Percentiles rank a stretch among this genome's conserved stretches.
These are phyloP conservation scores for Rutstroemia sp. DNA, from an alignment of 2,329 filamentous ascomycete genomes.

Conservation along the genomic window DNA sequence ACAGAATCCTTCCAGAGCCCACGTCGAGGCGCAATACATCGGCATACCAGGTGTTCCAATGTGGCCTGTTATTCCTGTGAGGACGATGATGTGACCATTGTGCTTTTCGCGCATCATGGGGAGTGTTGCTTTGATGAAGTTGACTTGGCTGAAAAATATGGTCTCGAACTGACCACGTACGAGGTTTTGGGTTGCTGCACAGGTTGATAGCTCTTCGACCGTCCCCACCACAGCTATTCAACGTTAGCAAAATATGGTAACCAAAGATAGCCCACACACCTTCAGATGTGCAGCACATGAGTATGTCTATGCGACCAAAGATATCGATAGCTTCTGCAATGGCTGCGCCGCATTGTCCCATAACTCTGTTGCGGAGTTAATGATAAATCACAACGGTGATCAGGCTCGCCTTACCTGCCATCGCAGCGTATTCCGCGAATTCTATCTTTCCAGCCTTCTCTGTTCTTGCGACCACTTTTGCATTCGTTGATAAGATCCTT, in stretches of 20 bases:
- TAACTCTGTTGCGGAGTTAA: conserved; percentile 23
- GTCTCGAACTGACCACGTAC: conserved; percentile 89
- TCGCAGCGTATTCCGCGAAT: conserved; percentile 60
- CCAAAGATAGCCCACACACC: conserved; percentile 38
- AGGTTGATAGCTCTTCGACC: conserved; percentile 80
- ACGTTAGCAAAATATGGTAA: neutral
- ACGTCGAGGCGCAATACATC: conserved; percentile 86
- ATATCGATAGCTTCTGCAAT: conserved; percentile 78
- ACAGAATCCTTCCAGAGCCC: conserved; percentile 93
- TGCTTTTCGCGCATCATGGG: conserved; percentile 72
- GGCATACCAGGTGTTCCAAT: conserved; percentile 87
- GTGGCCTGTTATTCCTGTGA: conserved; percentile 86
- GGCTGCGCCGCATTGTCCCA: conserved; percentile 47
- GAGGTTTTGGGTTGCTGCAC: conserved; percentile 64
- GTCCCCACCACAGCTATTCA: conserved; percentile 71
- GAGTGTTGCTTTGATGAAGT: conserved; percentile 84
- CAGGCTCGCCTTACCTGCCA: conserved; percentile 32
- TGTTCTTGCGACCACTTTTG: conserved; percentile 53
- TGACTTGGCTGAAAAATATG: conserved; percentile 92
- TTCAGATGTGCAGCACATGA: conserved; percentile 85
- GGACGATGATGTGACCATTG: conserved; percentile 81
- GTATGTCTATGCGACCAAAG: conserved; percentile 82
- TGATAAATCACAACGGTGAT: no score
- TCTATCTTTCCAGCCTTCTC: conserved; percentile 74
- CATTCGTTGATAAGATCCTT: conserved; percentile 68